Evolutionary conservation across 352 stramenopile genomes (phyloP).

Genomic region (Pythium coloratum): DNA sequence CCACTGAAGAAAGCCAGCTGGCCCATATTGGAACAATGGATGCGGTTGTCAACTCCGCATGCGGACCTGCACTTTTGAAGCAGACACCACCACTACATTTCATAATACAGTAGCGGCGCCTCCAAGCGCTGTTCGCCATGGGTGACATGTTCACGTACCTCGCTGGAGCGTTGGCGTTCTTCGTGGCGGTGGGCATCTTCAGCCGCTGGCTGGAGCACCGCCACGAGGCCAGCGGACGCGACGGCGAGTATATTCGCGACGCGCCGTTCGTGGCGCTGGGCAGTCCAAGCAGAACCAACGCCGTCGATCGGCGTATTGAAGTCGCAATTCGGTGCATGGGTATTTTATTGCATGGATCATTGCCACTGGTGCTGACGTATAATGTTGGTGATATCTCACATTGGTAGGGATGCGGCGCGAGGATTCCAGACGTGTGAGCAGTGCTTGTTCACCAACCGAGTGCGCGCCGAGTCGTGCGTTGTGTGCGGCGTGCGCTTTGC

Average conservation of each 20-base stretch:
- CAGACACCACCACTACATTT: background rate
- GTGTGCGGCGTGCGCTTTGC: slow-evolving; percentile 7
- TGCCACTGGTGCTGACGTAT: background rate
- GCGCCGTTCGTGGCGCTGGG: slow-evolving; percentile 21
- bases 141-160: slow-evolving; percentile 11
- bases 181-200: slow-evolving; percentile 9
- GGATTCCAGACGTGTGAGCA: slow-evolving; percentile 15
- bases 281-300: slow-evolving; percentile 24
- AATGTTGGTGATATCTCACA: background rate
- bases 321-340: slow-evolving; percentile 11
- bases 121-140: slow-evolving; percentile 1
- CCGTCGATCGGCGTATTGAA: slow-evolving; percentile 25
- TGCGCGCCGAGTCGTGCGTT: slow-evolving; percentile 13
- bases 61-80: background rate
- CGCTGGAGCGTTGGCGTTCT: slow-evolving; percentile 16
- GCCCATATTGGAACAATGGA: background rate
- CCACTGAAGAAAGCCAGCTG: background rate
- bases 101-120: no score
- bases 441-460: slow-evolving; percentile 24
- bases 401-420: slow-evolving; percentile 15
- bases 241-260: slow-evolving; percentile 9
- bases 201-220: slow-evolving; percentile 23
- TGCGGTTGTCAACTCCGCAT: background rate
- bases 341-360: no score
- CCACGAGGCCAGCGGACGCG: background rate